phyloP scores from a whole-genome alignment of 148 eudicot genomes.

The Agrostemma githago region DNA sequence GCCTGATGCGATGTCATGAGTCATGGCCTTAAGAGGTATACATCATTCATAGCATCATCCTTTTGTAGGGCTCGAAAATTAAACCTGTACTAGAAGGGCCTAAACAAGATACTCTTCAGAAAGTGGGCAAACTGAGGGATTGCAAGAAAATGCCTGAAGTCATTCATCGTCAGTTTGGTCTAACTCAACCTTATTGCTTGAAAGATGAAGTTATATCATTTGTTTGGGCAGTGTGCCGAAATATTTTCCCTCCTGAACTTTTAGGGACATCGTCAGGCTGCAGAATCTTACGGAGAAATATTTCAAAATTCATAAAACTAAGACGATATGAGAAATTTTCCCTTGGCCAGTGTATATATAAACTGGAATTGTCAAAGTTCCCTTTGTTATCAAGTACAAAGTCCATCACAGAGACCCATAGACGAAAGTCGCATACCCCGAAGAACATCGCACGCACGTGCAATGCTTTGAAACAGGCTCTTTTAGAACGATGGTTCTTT shows the following conservation, averaged over 20 bases:
- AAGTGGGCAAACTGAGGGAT: slow-evolving; percentile 11
- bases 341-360: slow-evolving; percentile 51
- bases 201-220: slow-evolving; percentile 65
- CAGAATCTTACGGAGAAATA: slow-evolving; percentile 59
- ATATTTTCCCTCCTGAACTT: slow-evolving; percentile 54
- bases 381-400: slow-evolving; percentile 46
- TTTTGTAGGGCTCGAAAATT: slow-evolving; percentile 15
- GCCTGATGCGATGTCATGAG: neutral
- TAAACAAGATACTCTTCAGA: slow-evolving; percentile 13
- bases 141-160: slow-evolving; percentile 16
- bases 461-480: slow-evolving; percentile 31
- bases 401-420: slow-evolving; percentile 19
- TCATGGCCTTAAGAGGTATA: neutral
- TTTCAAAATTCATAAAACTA: slow-evolving; percentile 54
- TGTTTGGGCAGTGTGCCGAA: slow-evolving; percentile 87
- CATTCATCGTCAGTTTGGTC: slow-evolving; percentile 31
- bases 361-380: slow-evolving; percentile 55
- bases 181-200: slow-evolving; percentile 41
- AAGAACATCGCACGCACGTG: slow-evolving; percentile 12
- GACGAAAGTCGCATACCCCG: neutral
- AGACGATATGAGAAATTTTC: slow-evolving; percentile 71
- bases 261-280: slow-evolving; percentile 56
- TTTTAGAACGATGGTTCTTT: slow-evolving; percentile 66
- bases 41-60: neutral
- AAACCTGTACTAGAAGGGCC: slow-evolving; percentile 5